These are phyloP conservation scores for Fusarium decemcellulare DNA, from an alignment of 2,329 filamentous ascomycete species.

Conservation along the genomic window DNA sequence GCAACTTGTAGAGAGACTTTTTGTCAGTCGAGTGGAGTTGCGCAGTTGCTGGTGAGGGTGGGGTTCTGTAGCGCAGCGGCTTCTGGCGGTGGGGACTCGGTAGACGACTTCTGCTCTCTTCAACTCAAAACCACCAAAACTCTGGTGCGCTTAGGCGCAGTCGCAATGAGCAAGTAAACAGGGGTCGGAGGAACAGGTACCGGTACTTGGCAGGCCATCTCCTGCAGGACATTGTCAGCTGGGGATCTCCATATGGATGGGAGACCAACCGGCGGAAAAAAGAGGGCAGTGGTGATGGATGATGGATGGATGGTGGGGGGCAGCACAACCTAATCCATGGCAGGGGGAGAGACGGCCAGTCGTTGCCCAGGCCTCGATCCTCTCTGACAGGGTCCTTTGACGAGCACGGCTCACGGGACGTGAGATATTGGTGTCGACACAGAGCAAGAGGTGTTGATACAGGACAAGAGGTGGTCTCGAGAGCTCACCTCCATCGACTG, in stretches of 20 bases:
- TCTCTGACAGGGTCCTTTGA: not conserved
- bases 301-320: slow-evolving; percentile 16
- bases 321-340: not conserved
- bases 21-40: slow-evolving; percentile 36
- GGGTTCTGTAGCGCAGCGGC: slow-evolving; percentile 13
- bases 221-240: slow-evolving; percentile 41
- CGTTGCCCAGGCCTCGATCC: slow-evolving; percentile 1
- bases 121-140: not conserved
- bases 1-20: slow-evolving; percentile 38
- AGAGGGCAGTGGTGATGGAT: not conserved
- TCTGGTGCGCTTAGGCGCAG: not conserved
- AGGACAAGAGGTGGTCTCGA: too few relatives aligned
- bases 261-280: slow-evolving; percentile 10
- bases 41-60: slow-evolving; percentile 23
- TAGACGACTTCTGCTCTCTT: not conserved
- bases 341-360: slow-evolving; percentile 2
- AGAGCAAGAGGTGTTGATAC: too few relatives aligned
- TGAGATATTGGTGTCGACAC: too few relatives aligned
- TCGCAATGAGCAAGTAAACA: not conserved
- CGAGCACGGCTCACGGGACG: slow-evolving; percentile 16
- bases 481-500: too few relatives aligned
- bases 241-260: slow-evolving; percentile 14
- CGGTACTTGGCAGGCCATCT: slow-evolving; percentile 29
- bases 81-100: slow-evolving; percentile 17
- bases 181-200: slow-evolving; percentile 14